Conservation (phyloP, 1,284 basidiomycete genomes). For the Chalciporus sp. region DNA sequence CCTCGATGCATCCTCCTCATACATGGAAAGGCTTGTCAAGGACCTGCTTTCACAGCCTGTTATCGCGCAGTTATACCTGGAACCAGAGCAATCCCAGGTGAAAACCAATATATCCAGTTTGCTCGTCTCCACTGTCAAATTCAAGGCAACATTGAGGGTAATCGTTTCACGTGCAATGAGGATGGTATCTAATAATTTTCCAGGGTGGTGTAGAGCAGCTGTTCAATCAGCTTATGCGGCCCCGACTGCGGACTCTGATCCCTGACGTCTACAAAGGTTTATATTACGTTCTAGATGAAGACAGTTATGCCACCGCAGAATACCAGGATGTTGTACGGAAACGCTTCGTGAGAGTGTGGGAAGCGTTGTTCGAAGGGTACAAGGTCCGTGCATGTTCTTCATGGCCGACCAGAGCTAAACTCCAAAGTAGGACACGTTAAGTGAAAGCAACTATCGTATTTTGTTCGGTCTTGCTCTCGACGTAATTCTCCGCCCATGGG, state of each 20-base stretch:
- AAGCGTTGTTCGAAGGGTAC: slow-evolving; percentile 80
- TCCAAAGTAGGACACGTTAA: slow-evolving; percentile 70
- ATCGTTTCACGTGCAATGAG: slow-evolving; percentile 1
- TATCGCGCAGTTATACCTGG: slow-evolving; percentile 72
- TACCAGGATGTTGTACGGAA: slow-evolving; percentile 86
- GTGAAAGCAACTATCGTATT: slow-evolving; percentile 83
- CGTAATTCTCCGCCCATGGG: slow-evolving; percentile 90
- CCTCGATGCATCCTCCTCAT: slow-evolving; percentile 82
- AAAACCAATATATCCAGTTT: slow-evolving; percentile 52
- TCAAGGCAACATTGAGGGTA: slow-evolving; percentile 75
- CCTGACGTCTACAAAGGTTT: slow-evolving; percentile 89
- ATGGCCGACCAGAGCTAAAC: slow-evolving; percentile 5
- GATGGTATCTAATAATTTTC: slow-evolving; percentile 10
- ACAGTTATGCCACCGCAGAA: slow-evolving; percentile 81
- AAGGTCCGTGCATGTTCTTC: slow-evolving; percentile 51
- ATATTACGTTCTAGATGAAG: slow-evolving; percentile 88
- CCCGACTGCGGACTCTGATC: slow-evolving; percentile 81
- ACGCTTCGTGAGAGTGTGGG: slow-evolving; percentile 88
- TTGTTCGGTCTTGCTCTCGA: slow-evolving; percentile 88
- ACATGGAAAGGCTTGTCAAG: slow-evolving; percentile 79
- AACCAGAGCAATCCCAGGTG: slow-evolving; percentile 55
- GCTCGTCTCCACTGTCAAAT: slow-evolving; percentile 57
- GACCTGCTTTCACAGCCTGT: slow-evolving; percentile 63
- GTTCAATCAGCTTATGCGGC: slow-evolving; percentile 90
- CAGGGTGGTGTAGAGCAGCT: slow-evolving; percentile 89